These are phyloP conservation scores for Crithidia expoeki DNA, from an alignment of 208 protist genomes.

Conservation along the genomic window DNA sequence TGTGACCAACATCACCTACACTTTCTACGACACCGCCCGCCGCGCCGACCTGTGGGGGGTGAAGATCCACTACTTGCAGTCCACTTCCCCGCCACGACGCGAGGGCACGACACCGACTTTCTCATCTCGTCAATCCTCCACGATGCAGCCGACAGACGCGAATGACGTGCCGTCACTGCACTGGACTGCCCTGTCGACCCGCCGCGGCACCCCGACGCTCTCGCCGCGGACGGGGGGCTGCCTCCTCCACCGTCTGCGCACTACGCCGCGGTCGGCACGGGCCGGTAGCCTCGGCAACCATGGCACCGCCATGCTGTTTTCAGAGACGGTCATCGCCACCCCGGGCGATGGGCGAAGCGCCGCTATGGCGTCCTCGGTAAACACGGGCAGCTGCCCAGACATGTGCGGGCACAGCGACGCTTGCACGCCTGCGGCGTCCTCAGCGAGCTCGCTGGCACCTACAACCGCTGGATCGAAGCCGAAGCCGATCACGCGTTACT, in stretches of 20 bases:
- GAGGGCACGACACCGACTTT: not conserved
- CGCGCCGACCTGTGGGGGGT: conserved; percentile 60
- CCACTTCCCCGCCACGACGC: not conserved
- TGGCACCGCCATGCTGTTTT: conserved; percentile 4
- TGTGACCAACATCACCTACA: conserved; percentile 23
- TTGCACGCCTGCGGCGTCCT: not conserved
- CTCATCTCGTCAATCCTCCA: not conserved
- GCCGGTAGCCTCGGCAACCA: conserved; percentile 2
- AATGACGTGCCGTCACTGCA: not conserved
- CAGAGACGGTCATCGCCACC: not conserved
- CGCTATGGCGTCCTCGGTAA: not conserved
- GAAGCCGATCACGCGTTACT: conserved; percentile 5
- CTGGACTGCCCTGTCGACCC: conserved; percentile 6
- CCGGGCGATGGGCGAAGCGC: conserved; percentile 5
- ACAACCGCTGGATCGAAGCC: not conserved
- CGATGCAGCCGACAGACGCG: not conserved
- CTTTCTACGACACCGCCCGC: conserved; percentile 40
- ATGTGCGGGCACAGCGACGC: not conserved
- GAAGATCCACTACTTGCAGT: conserved; percentile 39
- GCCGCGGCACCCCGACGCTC: not conserved
- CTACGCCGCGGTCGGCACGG: conserved; percentile 20
- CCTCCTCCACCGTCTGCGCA: conserved; percentile 32
- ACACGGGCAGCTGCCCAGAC: conserved; percentile 9
- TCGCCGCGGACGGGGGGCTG: conserved; percentile 7
- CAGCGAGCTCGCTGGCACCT: not conserved